phyloP scores from a whole-genome alignment of 371 early-diverging fungal genomes.

The Parasitella parasitica region DNA sequence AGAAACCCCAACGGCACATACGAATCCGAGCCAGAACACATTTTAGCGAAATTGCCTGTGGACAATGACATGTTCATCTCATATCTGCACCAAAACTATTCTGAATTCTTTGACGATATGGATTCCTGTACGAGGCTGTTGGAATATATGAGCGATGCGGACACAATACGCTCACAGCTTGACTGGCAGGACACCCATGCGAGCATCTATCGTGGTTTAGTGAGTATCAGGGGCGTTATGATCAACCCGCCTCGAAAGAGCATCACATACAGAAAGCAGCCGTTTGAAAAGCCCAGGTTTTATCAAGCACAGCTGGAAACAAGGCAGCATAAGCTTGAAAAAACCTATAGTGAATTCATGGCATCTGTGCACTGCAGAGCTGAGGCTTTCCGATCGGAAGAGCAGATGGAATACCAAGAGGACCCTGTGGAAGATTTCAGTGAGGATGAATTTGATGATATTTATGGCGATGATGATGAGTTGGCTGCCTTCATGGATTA shows the following conservation, averaged over 20 bases:
- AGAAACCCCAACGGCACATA: conserved; percentile 18
- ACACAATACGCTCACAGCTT: conserved; percentile 18
- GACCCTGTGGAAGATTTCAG: conserved; percentile 15
- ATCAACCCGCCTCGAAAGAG: background rate
- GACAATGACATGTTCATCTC: conserved; percentile 25
- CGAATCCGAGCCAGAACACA: conserved; percentile 34
- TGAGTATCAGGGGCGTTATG: conserved; percentile 34
- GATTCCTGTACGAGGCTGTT: conserved; percentile 10
- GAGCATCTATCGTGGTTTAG: conserved; percentile 2
- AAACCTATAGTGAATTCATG: background rate
- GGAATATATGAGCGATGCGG: conserved; percentile 25
- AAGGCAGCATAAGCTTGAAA: background rate
- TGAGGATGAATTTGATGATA: conserved; percentile 28
- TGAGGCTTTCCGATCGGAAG: background rate
- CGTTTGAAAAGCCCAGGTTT: background rate
- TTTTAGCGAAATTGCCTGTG: conserved; percentile 18
- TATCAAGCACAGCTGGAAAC: background rate
- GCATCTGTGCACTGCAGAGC: background rate
- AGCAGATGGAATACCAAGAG: background rate
- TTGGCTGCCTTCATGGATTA: conserved; percentile 3
- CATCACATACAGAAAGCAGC: background rate
- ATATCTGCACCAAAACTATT: conserved; percentile 31
- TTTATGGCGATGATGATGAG: conserved; percentile 34
- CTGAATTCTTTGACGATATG: conserved; percentile 19
- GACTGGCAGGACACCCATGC: conserved; percentile 19